phyloP scores from a whole-genome alignment of 305 asterid genomes.

The Rubia tinctorum region DNA sequence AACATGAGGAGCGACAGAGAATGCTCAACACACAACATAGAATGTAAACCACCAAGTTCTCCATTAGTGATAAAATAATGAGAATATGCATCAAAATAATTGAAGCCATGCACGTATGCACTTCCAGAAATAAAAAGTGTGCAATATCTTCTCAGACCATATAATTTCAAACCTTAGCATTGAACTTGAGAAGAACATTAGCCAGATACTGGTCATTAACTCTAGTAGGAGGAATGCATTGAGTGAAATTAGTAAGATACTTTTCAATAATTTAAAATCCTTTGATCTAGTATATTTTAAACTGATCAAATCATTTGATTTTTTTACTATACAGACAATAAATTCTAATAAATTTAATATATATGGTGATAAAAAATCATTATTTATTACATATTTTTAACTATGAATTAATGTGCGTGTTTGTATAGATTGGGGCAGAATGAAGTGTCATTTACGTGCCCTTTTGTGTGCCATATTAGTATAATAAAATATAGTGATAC shows the following conservation, averaged over 20 bases:
- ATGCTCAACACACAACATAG: slow-evolving; percentile 55
- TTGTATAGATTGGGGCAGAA: no score
- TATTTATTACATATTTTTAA: no score
- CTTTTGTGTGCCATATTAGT: no score
- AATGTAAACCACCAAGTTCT: slow-evolving; percentile 87
- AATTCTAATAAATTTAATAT: no score
- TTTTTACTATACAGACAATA: no score
- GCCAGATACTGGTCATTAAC: slow-evolving; percentile 80
- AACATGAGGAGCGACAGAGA: slow-evolving; percentile 56
- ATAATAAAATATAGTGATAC: no score
- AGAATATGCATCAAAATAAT: not conserved
- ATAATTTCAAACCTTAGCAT: slow-evolving; percentile 63
- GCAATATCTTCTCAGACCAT: not conserved
- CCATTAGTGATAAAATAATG: not conserved
- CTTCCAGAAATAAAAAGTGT: not conserved
- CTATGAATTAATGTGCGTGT: no score
- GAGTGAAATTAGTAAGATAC: slow-evolving; percentile 28
- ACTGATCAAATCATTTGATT: no score
- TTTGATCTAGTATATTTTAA: no score
- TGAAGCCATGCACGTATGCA: not conserved
- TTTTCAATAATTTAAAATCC: no score
- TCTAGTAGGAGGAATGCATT: slow-evolving; percentile 68
- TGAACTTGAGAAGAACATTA: slow-evolving; percentile 73
- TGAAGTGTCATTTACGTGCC: no score
- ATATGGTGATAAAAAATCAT: no score